These are phyloP conservation scores for Ophiostoma piceae DNA, from an alignment of 2,329 filamentous ascomycete species.

Conservation along the genomic window DNA sequence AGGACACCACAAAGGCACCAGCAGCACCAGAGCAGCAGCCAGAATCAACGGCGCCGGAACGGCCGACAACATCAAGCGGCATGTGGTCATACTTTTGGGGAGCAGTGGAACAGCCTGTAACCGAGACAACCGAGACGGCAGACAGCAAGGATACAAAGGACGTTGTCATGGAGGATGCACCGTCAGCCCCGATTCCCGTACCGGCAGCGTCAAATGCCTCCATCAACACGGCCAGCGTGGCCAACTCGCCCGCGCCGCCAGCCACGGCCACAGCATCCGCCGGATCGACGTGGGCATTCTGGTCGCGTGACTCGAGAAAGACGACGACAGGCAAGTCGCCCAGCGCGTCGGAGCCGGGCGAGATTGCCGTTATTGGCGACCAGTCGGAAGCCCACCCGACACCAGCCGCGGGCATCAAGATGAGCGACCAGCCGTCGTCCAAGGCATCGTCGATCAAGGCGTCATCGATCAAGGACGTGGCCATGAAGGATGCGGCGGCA, in stretches of 20 bases:
- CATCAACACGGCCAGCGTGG: slow-evolving; percentile 21
- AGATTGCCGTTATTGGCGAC: slow-evolving; percentile 54
- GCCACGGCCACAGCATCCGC: slow-evolving; percentile 36
- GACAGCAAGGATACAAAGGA: slow-evolving; percentile 34
- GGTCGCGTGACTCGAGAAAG: slow-evolving; percentile 57
- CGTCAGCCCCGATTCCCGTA: slow-evolving; percentile 23
- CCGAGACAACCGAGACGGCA: not conserved
- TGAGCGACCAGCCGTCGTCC: slow-evolving; percentile 35
- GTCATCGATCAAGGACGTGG: slow-evolving; percentile 34
- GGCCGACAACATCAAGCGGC: slow-evolving; percentile 26
- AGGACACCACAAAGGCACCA: not conserved
- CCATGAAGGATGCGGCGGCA: slow-evolving; percentile 23
- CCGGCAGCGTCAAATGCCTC: slow-evolving; percentile 27
- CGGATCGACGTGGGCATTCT: slow-evolving; percentile 74
- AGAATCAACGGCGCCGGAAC: slow-evolving; percentile 3
- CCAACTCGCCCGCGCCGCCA: slow-evolving; percentile 32
- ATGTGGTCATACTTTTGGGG: slow-evolving; percentile 36
- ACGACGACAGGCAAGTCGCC: slow-evolving; percentile 31
- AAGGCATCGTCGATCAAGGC: slow-evolving; percentile 37
- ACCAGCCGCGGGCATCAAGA: slow-evolving; percentile 42
- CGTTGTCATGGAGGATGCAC: slow-evolving; percentile 38
- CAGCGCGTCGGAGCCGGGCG: slow-evolving; percentile 39
- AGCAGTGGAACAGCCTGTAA: slow-evolving; percentile 26
- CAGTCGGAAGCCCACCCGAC: slow-evolving; percentile 52
- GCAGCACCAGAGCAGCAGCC: not conserved